phyloP scores from a whole-genome alignment of 2,329 filamentous ascomycete genomes.

The Colletotrichum nymphaeae region DNA sequence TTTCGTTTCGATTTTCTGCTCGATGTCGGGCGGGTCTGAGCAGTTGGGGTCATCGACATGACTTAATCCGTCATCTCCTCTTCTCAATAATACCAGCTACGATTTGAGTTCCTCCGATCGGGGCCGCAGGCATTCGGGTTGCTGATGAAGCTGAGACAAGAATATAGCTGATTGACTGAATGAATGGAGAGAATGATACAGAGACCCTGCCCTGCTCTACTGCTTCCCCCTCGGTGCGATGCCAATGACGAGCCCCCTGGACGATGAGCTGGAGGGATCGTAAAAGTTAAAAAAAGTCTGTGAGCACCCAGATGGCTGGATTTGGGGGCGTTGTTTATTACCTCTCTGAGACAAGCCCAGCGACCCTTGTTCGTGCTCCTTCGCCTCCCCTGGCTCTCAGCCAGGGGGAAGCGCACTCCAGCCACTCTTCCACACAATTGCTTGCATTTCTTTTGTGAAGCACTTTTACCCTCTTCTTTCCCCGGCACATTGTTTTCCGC shows the following conservation, averaged over 20 bases:
- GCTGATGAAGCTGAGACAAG: slow-evolving; percentile 9
- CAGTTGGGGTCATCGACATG: not conserved
- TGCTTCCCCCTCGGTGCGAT: slow-evolving; percentile 3
- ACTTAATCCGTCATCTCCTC: not conserved
- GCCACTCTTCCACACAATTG: slow-evolving; percentile 18
- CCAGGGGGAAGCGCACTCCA: slow-evolving; percentile 19
- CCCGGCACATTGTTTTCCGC: slow-evolving; percentile 8
- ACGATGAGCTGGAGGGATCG: slow-evolving; percentile 35
- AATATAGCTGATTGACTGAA: not conserved
- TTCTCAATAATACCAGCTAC: not conserved
- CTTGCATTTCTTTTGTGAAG: slow-evolving; percentile 27
- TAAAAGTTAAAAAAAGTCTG: slow-evolving; percentile 36
- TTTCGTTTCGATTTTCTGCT: slow-evolving; percentile 27
- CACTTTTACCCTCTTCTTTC: not conserved
- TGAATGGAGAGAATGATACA: not conserved
- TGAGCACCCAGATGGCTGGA: slow-evolving; percentile 35
- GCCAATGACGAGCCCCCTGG: slow-evolving; percentile 30
- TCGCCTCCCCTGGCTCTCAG: slow-evolving; percentile 24
- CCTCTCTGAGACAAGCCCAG: slow-evolving; percentile 32
- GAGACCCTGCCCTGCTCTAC: slow-evolving; percentile 8
- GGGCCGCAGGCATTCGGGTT: not conserved
- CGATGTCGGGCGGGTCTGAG: not conserved
- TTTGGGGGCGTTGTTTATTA: slow-evolving; percentile 37
- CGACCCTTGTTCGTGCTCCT: slow-evolving; percentile 17
- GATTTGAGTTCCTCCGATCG: slow-evolving; percentile 32